Base-by-base conservation (phyloP, 176 grass and related monocot genomes). In the Phoenix roebelenii region DNA sequence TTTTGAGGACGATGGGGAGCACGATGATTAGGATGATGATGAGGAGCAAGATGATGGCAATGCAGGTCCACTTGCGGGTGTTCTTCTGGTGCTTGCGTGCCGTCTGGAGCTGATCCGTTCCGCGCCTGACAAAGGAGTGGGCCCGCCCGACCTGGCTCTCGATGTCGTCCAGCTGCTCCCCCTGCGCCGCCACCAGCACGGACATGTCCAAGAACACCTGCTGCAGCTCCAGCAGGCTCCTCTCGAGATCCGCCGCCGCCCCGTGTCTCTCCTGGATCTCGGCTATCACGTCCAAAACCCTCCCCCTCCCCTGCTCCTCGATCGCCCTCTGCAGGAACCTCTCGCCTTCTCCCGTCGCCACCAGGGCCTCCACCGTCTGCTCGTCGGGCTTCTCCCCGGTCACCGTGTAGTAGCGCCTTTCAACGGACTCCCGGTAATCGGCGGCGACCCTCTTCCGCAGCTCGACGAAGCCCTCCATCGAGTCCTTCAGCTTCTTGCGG, bases 181-280 rank as follows among this genome's bases (percentile, higher is more conserved):
- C 91, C 78, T 95, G 91, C 56, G 77, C 72, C 15, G 30, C 70
- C 56, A 95, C 91, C 15, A 95, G 83, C 25, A 95, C 91, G 0
- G 91, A 82, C 91, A 95, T 95, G 86, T 90, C 91, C 71, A 87
- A 82, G 80, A 95, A 95, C 57, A 95, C 91, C 74, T 95, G 91
- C 68, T 95, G 91, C 55, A 95, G 86, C 86, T 95, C 91, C 6
- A 77, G 59, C 28, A 95, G 68, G 63, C 60, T 63, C 5, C 91
- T 67, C 77, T 95, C 91, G 19, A 95, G 80, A 18, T 90, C 74
- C 17, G 76, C 69, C 55, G 90, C 80, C 7, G 91, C 86, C 61
- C 80, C 77, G 54, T 87, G 91, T 65, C 91, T 82, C 74, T 95
- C 91, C 83, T 89, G 86, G 52, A 95, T 95, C 80, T 95, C 91